Evolutionary conservation across 352 stramenopile genomes (phyloP).

Genomic region (Phytophthora syringae): DNA sequence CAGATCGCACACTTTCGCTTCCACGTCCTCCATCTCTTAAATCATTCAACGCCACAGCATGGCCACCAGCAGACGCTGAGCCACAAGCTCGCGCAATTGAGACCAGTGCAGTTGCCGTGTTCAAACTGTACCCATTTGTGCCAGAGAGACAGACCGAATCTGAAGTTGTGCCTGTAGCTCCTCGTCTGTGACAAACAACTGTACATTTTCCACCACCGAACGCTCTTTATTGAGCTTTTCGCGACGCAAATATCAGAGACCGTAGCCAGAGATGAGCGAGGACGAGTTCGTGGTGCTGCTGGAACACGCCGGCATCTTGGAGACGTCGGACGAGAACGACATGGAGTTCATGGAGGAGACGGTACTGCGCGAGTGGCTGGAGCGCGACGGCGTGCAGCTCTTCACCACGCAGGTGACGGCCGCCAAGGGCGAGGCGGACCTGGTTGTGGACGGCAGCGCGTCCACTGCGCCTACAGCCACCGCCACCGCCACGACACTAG

Average conservation of each 20-base stretch:
- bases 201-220: slow-evolving; percentile 5
- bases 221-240: slow-evolving; percentile 5
- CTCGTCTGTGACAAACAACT: not conserved
- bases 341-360: slow-evolving; percentile 76
- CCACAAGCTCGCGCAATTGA: not conserved
- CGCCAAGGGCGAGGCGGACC: slow-evolving; percentile 23
- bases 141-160: slow-evolving; percentile 16
- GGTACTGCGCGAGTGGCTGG: slow-evolving; percentile 74
- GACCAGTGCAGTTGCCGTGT: not conserved
- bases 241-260: slow-evolving; percentile 14
- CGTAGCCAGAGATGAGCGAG: slow-evolving; percentile 60
- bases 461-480: slow-evolving; percentile 24
- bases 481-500: slow-evolving; percentile 31
- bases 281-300: slow-evolving; percentile 88
- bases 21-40: too few relatives aligned
- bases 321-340: slow-evolving; percentile 70
- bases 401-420: slow-evolving; percentile 48
- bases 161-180: slow-evolving; percentile 2
- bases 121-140: slow-evolving; percentile 25
- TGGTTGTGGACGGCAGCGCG: slow-evolving; percentile 33
- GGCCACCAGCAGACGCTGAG: too few relatives aligned
- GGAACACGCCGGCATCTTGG: slow-evolving; percentile 80
- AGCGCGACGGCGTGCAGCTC: slow-evolving; percentile 70
- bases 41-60: too few relatives aligned
- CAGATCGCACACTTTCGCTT: not conserved